These are phyloP conservation scores for Botrytis hyacinthi DNA, from an alignment of 2,329 filamentous ascomycete species.

Conservation along the genomic window DNA sequence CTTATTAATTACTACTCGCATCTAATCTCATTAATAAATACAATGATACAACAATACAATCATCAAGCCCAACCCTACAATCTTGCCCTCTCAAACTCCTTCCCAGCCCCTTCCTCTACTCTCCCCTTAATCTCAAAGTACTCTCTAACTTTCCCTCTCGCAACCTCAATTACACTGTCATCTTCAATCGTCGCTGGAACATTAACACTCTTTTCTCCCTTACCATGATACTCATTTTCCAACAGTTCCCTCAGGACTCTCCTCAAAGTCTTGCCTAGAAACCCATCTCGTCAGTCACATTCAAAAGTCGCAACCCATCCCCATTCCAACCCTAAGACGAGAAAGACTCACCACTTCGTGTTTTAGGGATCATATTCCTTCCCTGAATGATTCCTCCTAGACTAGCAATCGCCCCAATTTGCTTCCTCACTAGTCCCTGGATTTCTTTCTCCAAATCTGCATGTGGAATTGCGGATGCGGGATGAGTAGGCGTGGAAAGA, in stretches of 20 bases:
- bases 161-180: slow-evolving; percentile 68
- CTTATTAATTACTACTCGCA: neutral
- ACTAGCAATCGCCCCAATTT: slow-evolving; percentile 84
- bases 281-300: slow-evolving; percentile 46
- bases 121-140: slow-evolving; percentile 61
- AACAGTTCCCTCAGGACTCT: slow-evolving; percentile 79
- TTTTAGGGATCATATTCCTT: slow-evolving; percentile 86
- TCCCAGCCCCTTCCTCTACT: slow-evolving; percentile 30
- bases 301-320: neutral
- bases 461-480: slow-evolving; percentile 50
- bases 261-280: slow-evolving; percentile 85
- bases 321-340: too few species aligned
- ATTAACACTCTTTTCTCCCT: slow-evolving; percentile 67
- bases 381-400: slow-evolving; percentile 85
- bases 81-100: slow-evolving; percentile 42
- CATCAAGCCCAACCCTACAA: slow-evolving; percentile 39
- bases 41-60: neutral
- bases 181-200: slow-evolving; percentile 89
- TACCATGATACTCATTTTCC: slow-evolving; percentile 79
- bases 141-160: slow-evolving; percentile 66
- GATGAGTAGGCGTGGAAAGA: slow-evolving; percentile 52
- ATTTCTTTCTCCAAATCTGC: slow-evolving; percentile 56
- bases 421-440: slow-evolving; percentile 68
- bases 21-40: neutral
- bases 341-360: slow-evolving; percentile 45